Evolutionary conservation across 441 rosid species (phyloP).

Genomic region (Populus hybrid): DNA sequence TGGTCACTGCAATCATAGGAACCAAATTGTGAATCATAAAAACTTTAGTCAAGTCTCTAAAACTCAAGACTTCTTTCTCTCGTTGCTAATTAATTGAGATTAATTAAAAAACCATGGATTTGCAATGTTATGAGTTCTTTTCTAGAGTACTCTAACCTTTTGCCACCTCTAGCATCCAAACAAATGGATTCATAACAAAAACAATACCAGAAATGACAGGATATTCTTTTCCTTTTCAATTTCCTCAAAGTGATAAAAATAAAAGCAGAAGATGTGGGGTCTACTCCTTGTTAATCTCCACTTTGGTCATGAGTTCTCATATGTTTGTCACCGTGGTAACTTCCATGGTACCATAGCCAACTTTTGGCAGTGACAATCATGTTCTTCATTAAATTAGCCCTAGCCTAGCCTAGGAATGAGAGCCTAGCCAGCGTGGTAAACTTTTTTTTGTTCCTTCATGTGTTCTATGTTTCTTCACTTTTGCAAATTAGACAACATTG

Average conservation of each 20-base stretch:
- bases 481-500: too few relatives aligned
- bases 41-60: too few relatives aligned
- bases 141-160: neutral
- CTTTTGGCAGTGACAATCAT: neutral
- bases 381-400: neutral
- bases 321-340: neutral
- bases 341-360: neutral
- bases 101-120: too few relatives aligned
- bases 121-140: neutral
- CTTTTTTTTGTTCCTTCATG: neutral
- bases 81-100: too few relatives aligned
- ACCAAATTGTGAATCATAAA: too few relatives aligned
- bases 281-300: neutral
- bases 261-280: neutral
- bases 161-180: neutral
- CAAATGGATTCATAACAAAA: too few relatives aligned
- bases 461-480: too few relatives aligned
- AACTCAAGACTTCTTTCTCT: too few relatives aligned
- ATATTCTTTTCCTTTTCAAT: too few relatives aligned
- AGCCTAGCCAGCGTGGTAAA: neutral
- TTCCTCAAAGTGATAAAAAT: neutral
- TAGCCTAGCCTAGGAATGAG: neutral
- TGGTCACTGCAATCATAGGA: slow-evolving; percentile 40
- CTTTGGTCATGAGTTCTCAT: neutral
- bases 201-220: too few relatives aligned